phyloP scores from a whole-genome alignment of 2,329 filamentous ascomycete species.

The Calcarisporium arbuscula region DNA sequence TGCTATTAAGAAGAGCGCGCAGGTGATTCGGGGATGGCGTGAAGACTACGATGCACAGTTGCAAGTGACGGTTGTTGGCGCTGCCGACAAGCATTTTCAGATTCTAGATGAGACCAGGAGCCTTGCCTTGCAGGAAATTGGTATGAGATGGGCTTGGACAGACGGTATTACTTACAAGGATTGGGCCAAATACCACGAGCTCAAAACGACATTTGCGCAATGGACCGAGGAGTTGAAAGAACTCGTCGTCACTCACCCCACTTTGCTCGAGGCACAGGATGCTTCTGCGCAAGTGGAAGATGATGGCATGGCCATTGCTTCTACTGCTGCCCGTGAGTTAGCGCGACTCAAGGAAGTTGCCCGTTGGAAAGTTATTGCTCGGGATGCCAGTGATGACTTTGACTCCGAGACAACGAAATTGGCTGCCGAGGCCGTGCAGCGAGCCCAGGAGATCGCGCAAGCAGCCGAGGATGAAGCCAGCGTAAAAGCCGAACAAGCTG shows the following conservation, averaged over 20 bases:
- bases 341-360: constrained; percentile 75
- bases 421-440: constrained; percentile 41
- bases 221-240: constrained; percentile 80
- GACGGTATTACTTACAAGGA: constrained; percentile 95
- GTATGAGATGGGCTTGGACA: constrained; percentile 93
- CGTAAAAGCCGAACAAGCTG: constrained; percentile 15
- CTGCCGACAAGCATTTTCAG: constrained; percentile 73
- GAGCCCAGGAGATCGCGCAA: constrained; percentile 15
- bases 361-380: constrained; percentile 71
- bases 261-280: constrained; percentile 60
- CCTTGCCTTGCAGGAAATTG: constrained; percentile 82
- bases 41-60: constrained; percentile 65
- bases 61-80: constrained; percentile 59
- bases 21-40: constrained; percentile 72
- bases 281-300: constrained; percentile 66
- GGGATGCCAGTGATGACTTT: constrained; percentile 74
- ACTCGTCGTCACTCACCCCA: constrained; percentile 67
- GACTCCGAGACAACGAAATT: constrained; percentile 58
- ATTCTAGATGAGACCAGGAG: constrained; percentile 79
- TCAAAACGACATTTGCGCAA: constrained; percentile 75
- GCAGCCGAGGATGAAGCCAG: constrained; percentile 13
- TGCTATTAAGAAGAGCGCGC: constrained; percentile 69
- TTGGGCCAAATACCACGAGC: constrained; percentile 88
- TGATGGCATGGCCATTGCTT: constrained; percentile 72
- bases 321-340: constrained; percentile 73